Evolutionary conservation across 2,329 filamentous ascomycete species (phyloP), one percentile per base, ranked within the genome.

Genomic region (Fusarium subtropicale): DNA sequence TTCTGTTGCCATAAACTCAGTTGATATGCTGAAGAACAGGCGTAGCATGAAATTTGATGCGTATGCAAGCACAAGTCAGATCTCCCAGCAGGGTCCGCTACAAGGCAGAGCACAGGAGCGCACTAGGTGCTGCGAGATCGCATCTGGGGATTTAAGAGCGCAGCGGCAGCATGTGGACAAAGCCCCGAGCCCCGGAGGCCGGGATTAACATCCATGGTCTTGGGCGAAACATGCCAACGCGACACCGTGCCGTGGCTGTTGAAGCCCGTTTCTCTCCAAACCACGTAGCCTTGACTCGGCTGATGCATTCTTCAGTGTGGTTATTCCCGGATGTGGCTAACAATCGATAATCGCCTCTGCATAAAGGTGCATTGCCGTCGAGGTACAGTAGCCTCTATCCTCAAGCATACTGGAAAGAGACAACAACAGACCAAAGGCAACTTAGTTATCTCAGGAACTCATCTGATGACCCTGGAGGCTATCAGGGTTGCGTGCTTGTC

Each of bases 121-220:
- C 72, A 75, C 73, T 75, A 75, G 72, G 62, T 65, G 69, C 71
- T 75, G 72, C 73, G 71, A 75, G 73, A 75, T 75, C 73, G 67
- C 71, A 75, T 75, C 72, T 65, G 64, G 69, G 67, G 71, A 69
- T 60, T 51, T 64, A 58, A 66, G 64, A 70, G 61, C 62, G 65
- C 69, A 72, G 69, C 72, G 71, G 72, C 69, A 74, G 69, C 61
- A 73, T 72, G 72, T 74, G 68, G 72, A 69, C 71, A 73, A 66
- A 73, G 72, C 66, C 71, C 59, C 68, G 59, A 68, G 59, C 64
- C 66, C 62, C 69, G 64, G 69, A 71, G 59, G 61, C 53, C 56
- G 68, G 68, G 60, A 54, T 66, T 51, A 66, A 48, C 59, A 71
- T 48, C 68, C 51, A 69, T 68, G 68, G 46, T 51, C 51, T 54